Evolutionary conservation across 176 grass and related monocot genomes (phyloP), one percentile per base, ranked within the genome.

Genomic region (Hordeum marinum): DNA sequence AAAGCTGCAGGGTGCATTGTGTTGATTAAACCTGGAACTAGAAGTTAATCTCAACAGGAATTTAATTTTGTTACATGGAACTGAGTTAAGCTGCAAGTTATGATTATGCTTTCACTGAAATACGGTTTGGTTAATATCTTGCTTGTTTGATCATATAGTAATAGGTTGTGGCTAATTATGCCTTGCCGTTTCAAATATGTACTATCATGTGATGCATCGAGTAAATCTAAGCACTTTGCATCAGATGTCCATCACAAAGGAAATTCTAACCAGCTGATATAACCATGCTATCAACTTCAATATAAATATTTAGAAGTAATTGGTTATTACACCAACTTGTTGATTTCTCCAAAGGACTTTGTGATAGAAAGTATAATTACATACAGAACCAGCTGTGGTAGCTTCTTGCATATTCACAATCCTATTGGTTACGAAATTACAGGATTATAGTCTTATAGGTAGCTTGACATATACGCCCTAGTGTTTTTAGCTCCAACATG

Each of bases 1-100:
- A 81, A 55, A 50, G 31, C 31, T 31, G 31, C 5, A 12, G 2
- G 17, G 35, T 39, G 17, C 46, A 45, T 83, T 76, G 18, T 76
- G 23, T 39, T 58, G 24, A 84, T 67, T 59, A 39, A 79, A 90
- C 43, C 27, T 87, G 58, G 26, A 80, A 67, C 27, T 61, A 17
- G n/a, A 83, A 76, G 4, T 69, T 29, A 83, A 29, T 78, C 76
- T 67, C 57, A 32, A 13, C 17, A 59, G 18, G 11, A 20, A 62
- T 59, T 75, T 29, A 61, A 79, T 83, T 20, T 73, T 82, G 9
- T 21, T 55, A 55, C 43, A 21, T 34, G 6, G 1, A 90, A 34
- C 9, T 52, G 1, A 20, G 31, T 10, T 11, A 26, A 25, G 3
- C 25, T 80, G 41, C 66, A 65, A 72, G 21, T 54, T 54, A 52